A percentile compares a stretch with the other conserved stretches of the same genome.
These are phyloP conservation scores for Annulohypoxylon stygium DNA, from an alignment of 495 filamentous ascomycete species.

Conservation along the genomic window DNA sequence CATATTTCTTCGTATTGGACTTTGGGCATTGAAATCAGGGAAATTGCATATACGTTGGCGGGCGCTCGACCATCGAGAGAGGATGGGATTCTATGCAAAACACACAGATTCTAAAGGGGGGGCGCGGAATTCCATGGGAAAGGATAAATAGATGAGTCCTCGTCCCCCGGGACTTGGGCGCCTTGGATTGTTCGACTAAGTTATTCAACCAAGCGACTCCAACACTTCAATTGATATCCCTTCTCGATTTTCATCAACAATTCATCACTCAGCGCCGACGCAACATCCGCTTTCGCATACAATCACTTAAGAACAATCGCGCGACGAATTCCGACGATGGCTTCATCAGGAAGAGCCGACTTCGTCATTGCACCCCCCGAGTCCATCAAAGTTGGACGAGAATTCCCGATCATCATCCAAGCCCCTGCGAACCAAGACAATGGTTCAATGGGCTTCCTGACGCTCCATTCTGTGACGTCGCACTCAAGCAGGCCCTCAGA, in stretches of 20 bases:
- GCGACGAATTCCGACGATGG: slow-evolving; percentile 14
- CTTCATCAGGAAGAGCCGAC: slow-evolving; percentile 12
- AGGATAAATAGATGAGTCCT: slow-evolving; percentile 18
- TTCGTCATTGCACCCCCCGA: slow-evolving; percentile 29
- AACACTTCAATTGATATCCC: not conserved
- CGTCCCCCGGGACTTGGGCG: not conserved
- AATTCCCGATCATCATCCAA: slow-evolving; percentile 26
- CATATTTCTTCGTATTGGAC: slow-evolving; percentile 17
- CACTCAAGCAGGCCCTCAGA: not conserved
- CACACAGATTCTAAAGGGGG: not conserved
- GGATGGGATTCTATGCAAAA: slow-evolving; percentile 15
- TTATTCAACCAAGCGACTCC: slow-evolving; percentile 13
- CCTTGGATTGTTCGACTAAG: slow-evolving; percentile 1
- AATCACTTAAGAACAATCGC: not conserved
- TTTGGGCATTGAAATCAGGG: slow-evolving; percentile 23
- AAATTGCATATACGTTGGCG: slow-evolving; percentile 27
- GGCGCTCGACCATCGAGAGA: slow-evolving; percentile 8
- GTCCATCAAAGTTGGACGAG: slow-evolving; percentile 12
- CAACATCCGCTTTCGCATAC: not conserved
- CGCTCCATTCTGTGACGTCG: slow-evolving; percentile 13
- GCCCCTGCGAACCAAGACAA: slow-evolving; percentile 27
- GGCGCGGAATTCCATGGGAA: not conserved
- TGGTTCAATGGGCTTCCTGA: slow-evolving; percentile 26
- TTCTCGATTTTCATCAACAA: not conserved
- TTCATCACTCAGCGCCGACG: slow-evolving; percentile 3